These are phyloP conservation scores for Xylaria telfairii DNA, from an alignment of 495 filamentous ascomycete species.

Conservation along the genomic window DNA sequence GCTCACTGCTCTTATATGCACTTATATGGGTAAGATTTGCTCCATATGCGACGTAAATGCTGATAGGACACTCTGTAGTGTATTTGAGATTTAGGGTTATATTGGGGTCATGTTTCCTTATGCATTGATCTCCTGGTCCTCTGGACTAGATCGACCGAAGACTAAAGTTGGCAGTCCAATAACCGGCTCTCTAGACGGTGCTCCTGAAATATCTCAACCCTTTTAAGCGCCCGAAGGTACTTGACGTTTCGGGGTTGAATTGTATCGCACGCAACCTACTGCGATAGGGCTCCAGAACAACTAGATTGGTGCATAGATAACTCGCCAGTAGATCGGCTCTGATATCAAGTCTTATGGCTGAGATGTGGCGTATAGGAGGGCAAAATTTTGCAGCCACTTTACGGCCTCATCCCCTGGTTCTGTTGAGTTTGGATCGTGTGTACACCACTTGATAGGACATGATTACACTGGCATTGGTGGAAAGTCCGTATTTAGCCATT, in stretches of 20 bases:
- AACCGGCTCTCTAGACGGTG: neutral
- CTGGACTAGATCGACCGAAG: neutral
- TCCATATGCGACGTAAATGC: neutral
- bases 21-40: neutral
- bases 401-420: neutral
- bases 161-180: neutral
- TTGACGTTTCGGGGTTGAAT: neutral
- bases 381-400: neutral
- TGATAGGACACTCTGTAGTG: neutral
- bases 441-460: neutral
- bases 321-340: neutral
- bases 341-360: neutral
- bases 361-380: neutral
- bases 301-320: neutral
- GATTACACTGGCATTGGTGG: conserved; percentile 38
- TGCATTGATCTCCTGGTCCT: neutral
- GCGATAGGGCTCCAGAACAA: neutral
- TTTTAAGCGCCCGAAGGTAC: neutral
- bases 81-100: neutral
- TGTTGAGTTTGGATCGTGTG: neutral
- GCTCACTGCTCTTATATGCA: neutral
- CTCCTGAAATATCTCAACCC: neutral
- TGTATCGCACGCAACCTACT: neutral
- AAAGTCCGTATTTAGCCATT: conserved; percentile 42
- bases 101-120: neutral